phyloP scores from a whole-genome alignment of 257 asterid genomes.

The Salvia rosmarinus region DNA sequence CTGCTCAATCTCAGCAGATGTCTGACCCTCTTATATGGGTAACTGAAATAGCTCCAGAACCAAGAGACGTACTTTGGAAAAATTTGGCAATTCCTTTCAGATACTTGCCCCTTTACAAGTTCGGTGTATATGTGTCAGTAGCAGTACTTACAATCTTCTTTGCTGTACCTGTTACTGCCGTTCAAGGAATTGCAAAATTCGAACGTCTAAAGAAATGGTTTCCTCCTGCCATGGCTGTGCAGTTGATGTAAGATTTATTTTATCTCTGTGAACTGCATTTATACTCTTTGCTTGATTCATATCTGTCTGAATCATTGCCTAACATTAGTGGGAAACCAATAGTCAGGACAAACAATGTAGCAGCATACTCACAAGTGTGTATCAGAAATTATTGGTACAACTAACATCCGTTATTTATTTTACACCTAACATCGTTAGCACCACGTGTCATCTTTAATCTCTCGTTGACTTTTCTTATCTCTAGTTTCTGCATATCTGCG shows the following conservation, averaged over 20 bases:
- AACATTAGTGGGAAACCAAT: neutral
- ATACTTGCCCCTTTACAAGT: conserved; percentile 63
- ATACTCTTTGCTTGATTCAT: neutral
- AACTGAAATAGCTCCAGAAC: conserved; percentile 95
- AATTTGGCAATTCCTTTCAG: conserved; percentile 63
- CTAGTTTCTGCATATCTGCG: neutral
- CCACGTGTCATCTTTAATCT: neutral
- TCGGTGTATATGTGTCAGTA: conserved; percentile 58
- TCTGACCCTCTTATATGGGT: conserved; percentile 80
- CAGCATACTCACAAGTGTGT: neutral
- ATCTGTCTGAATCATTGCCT: neutral
- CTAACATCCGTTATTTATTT: too few relatives aligned
- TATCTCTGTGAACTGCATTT: conserved; percentile 4
- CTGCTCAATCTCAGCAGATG: conserved; percentile 92
- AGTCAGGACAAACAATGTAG: neutral
- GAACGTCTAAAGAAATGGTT: conserved; percentile 80
- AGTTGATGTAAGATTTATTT: conserved; percentile 63
- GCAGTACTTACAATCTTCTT: conserved; percentile 83
- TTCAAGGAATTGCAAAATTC: conserved; percentile 89
- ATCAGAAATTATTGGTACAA: neutral
- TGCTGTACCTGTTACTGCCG: conserved; percentile 89
- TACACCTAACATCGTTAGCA: neutral
- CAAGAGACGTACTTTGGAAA: conserved; percentile 87
- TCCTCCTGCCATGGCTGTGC: conserved; percentile 93
- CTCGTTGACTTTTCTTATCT: neutral